Base-by-base conservation (phyloP, 2,329 filamentous ascomycete species). In the Colletotrichum orbiculare region DNA sequence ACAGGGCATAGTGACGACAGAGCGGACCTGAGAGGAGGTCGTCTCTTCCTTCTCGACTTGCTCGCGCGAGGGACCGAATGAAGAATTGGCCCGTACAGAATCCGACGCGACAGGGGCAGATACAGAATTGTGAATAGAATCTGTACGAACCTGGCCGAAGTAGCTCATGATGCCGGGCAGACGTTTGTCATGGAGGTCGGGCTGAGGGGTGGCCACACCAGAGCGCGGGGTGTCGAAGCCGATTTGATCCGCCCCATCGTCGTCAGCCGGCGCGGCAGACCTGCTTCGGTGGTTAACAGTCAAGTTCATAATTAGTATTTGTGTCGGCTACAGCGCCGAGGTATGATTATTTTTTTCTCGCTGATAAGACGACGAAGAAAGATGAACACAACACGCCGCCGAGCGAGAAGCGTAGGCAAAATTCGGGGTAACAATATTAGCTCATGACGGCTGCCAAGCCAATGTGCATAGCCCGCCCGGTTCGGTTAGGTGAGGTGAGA, bases 81-180 rank as follows among this genome's bases (percentile, higher is more conserved):
- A 13, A 64, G 61, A 43, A 41, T 56, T 57, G 39, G 50, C 48
- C 64, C 61, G 59, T 37, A 54, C 49, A 49, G 41, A 48, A 59
- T 59, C 60, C 64, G 73, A 74, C 66, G 73, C 71, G 67, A 71
- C 72, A 72, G 76, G 72, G 70, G 76, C 75, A 73, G 74, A 73
- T 75, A 66, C 64, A 66, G 64, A 66, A 62, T 60, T 67, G 57
- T 65, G 67, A 68, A 59, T 54, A 89, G 89, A 88, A 84, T 87
- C 88, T 85, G 87, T 87, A 97, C 96, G 90, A 97, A 99, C 96
- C 95, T 99, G 96, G 84, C 91, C 91, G 87, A 98, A 97, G 86
- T 96, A 97, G 85, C 91, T 96, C 87, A 96, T 91, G 83, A 98
- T 97, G 77, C 94, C 93, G 71, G 96, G 96, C 76, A 97, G 85